Percentiles rank a stretch among this genome's conserved stretches.
Conservation (phyloP, 208 protist genomes). For the Crithidia brevicula region DNA sequence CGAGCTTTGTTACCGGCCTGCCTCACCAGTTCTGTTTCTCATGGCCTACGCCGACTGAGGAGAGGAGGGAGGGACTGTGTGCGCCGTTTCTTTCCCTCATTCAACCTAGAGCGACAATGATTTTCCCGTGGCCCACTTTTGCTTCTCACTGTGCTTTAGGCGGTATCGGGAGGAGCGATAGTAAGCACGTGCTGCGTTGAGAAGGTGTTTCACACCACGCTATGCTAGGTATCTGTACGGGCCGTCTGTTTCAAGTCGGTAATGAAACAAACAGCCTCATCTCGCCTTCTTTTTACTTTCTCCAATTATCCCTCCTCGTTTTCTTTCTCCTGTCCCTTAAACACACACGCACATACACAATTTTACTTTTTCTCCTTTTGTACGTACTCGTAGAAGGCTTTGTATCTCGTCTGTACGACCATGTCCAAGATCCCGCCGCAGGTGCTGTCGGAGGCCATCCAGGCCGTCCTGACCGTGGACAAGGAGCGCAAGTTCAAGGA, state of each 20-base stretch:
- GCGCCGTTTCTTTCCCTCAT: not conserved
- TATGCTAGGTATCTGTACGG: too few relatives aligned
- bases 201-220: too few relatives aligned
- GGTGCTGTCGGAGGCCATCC: conserved; percentile 83
- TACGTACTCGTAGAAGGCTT: conserved; percentile 2
- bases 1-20: too few relatives aligned
- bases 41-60: too few relatives aligned
- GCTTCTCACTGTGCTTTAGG: too few relatives aligned
- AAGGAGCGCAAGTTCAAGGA: conserved; percentile 97
- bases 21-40: too few relatives aligned
- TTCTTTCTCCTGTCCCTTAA: conserved; percentile 6
- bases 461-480: conserved; percentile 68
- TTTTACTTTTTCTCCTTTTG: not conserved
- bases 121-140: too few relatives aligned
- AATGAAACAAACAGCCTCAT: too few relatives aligned
- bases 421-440: conserved; percentile 92
- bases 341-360: not conserved
- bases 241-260: too few relatives aligned
- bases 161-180: too few relatives aligned
- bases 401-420: conserved; percentile 10
- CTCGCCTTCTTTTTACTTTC: conserved; percentile 12
- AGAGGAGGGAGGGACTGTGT: not conserved
- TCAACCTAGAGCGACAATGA: too few relatives aligned
- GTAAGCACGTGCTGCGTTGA: too few relatives aligned
- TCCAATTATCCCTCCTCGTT: conserved; percentile 1